Conservation (phyloP, 2,329 filamentous ascomycete species). For the Sphaerulina vaccinii region DNA sequence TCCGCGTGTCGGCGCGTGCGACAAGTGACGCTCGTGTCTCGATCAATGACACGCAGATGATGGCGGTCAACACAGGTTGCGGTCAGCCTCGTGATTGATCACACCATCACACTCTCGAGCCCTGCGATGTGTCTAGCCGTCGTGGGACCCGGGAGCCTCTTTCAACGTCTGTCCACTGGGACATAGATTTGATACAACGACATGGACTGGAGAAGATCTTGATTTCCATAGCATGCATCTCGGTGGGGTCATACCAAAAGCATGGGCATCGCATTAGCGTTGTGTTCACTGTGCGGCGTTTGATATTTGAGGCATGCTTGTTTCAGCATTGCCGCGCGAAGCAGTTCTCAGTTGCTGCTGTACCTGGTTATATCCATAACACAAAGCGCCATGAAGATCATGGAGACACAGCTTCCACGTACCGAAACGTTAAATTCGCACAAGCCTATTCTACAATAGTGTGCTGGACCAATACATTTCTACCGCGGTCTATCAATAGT, state of each 20-base stretch:
- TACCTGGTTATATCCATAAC: neutral
- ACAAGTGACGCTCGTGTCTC: conserved; percentile 1
- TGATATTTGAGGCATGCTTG: conserved; percentile 14
- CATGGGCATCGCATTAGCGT: conserved; percentile 17
- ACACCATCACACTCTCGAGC: conserved; percentile 19
- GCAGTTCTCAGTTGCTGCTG: neutral
- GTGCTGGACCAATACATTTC: neutral
- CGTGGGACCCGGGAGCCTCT: conserved; percentile 23
- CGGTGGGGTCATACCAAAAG: conserved; percentile 20
- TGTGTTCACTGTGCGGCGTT: conserved; percentile 14
- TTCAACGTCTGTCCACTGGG: conserved; percentile 15
- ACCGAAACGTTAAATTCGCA: conserved; percentile 5
- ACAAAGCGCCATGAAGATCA: neutral
- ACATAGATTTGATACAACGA: conserved; percentile 6
- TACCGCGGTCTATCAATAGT: neutral
- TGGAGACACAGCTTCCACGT: neutral
- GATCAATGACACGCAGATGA: neutral
- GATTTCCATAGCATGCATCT: conserved; percentile 22
- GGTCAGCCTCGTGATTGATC: conserved; percentile 9
- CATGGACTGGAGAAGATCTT: conserved; percentile 11
- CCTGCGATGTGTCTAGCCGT: conserved; percentile 24
- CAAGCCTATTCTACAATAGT: neutral
- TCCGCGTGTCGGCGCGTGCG: conserved; percentile 5
- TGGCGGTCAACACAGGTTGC: conserved; percentile 7
- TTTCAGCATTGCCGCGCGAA: neutral